Percentiles rank a stretch among this genome's conserved stretches.
These are phyloP conservation scores for Lecanicillium sp. DNA, from an alignment of 2,329 filamentous ascomycete species.

Conservation along the genomic window DNA sequence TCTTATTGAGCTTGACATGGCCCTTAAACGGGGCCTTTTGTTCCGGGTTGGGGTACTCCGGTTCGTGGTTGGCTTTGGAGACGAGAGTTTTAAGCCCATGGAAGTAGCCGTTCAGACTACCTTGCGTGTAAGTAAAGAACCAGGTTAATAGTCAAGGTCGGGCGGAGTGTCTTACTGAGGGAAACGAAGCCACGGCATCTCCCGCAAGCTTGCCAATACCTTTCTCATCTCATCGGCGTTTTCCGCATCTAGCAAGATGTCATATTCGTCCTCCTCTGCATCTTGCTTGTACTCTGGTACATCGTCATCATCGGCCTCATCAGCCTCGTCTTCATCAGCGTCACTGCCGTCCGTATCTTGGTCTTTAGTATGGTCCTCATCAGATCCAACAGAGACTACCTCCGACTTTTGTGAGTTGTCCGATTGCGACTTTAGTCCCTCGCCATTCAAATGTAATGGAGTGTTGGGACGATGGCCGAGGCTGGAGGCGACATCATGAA, in stretches of 20 bases:
- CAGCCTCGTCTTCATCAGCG: neutral
- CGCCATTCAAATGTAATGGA: neutral
- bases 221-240: conserved; percentile 21
- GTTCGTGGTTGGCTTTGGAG: conserved; percentile 50
- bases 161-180: conserved; percentile 22
- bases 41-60: conserved; percentile 60
- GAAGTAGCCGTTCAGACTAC: conserved; percentile 75
- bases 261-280: conserved; percentile 5
- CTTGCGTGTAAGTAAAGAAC: neutral
- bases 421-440: too few relatives aligned
- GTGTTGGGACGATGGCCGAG: neutral
- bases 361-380: neutral
- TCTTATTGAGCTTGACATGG: conserved; percentile 4
- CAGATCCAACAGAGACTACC: neutral
- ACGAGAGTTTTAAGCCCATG: conserved; percentile 69
- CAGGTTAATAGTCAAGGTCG: neutral
- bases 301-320: conserved; percentile 8
- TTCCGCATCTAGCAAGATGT: conserved; percentile 14
- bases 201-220: conserved; percentile 20
- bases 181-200: conserved; percentile 33
- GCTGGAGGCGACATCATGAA: conserved; percentile 3
- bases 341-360: neutral
- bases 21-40: conserved; percentile 2
- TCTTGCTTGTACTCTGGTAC: conserved; percentile 10
- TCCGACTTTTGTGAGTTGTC: too few relatives aligned